Evolutionary conservation across 148 eudicot species (phyloP).

Genomic region (Amaranthus palmeri): DNA sequence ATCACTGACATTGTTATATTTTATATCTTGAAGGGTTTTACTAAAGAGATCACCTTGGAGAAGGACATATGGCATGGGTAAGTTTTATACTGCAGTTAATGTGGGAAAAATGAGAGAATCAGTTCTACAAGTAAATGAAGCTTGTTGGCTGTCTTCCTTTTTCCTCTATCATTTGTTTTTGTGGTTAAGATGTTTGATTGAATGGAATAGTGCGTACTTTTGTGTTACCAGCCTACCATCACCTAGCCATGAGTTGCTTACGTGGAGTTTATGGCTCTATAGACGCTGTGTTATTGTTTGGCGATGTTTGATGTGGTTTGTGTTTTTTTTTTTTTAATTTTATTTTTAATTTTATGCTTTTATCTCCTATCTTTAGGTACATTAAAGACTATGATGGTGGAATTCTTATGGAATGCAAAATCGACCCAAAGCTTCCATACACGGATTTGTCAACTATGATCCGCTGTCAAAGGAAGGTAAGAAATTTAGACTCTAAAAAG

Average conservation of each 20-base stretch:
- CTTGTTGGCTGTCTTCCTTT: conserved; percentile 2
- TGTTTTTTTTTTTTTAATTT: not conserved
- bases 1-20: conserved; percentile 5
- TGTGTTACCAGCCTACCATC: not conserved
- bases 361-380: conserved; percentile 41
- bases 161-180: not conserved
- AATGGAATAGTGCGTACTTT: not conserved
- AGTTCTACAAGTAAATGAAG: not conserved
- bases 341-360: conserved; percentile 2
- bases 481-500: not conserved
- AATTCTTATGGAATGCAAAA: conserved; percentile 93
- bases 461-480: conserved; percentile 87
- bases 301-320: not conserved
- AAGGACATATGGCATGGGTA: conserved; percentile 98
- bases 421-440: conserved; percentile 97
- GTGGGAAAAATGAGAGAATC: not conserved
- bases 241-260: not conserved
- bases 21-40: conserved; percentile 71
- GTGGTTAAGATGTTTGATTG: not conserved
- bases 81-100: conserved; percentile 23
- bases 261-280: conserved; percentile 1
- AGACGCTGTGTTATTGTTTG: not conserved
- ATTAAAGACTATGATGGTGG: conserved; percentile 99
- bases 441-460: conserved; percentile 95
- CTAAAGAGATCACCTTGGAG: conserved; percentile 89